phyloP scores from a whole-genome alignment of 129 eudicot genomes.

The Artemisia tridentata region DNA sequence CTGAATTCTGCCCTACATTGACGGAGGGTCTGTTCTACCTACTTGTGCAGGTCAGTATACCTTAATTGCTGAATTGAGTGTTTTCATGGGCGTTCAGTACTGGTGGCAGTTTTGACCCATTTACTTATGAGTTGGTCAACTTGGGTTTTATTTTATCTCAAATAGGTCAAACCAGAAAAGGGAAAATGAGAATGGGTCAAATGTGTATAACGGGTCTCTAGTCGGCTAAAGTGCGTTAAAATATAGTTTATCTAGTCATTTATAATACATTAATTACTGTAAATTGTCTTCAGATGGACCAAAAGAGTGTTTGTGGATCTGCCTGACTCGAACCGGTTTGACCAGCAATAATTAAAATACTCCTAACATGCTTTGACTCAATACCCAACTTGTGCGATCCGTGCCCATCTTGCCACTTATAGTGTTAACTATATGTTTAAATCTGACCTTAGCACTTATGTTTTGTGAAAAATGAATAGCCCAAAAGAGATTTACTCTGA shows the following conservation, averaged over 20 bases:
- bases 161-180: neutral
- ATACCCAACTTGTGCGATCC: neutral
- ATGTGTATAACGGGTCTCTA: neutral
- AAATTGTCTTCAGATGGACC: neutral
- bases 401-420: too few relatives aligned
- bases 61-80: neutral
- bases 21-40: constrained; percentile 52
- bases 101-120: neutral
- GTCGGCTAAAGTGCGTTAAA: neutral
- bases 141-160: neutral
- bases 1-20: constrained; percentile 42
- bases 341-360: neutral
- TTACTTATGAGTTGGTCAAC: neutral
- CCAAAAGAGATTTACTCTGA: neutral
- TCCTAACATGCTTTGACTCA: neutral
- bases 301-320: neutral
- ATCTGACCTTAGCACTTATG: too few relatives aligned
- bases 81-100: neutral
- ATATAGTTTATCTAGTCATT: too few relatives aligned
- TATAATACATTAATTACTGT: too few relatives aligned
- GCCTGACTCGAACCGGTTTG: neutral
- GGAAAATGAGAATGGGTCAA: neutral
- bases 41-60: constrained; percentile 51
- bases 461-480: neutral
- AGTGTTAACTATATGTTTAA: too few relatives aligned